phyloP scores from a whole-genome alignment of 2,329 filamentous ascomycete genomes.

The Amauroascus niger region DNA sequence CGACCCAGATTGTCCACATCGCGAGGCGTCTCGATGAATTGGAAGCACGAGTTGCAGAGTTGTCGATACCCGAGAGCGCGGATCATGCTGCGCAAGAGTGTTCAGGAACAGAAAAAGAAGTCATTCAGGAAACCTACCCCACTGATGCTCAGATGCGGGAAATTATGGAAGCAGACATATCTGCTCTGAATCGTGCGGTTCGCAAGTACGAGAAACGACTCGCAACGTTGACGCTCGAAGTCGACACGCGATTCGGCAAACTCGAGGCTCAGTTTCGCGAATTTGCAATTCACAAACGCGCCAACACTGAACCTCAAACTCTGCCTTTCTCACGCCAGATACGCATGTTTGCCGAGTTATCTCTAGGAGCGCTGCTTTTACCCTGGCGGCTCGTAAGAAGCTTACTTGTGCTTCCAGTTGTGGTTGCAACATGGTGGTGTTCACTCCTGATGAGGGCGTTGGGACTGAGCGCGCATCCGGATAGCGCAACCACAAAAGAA shows the following conservation, averaged over 20 bases:
- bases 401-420: not conserved
- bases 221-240: constrained; percentile 62
- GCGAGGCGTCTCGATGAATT: constrained; percentile 58
- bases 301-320: not conserved
- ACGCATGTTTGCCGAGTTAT: constrained; percentile 23
- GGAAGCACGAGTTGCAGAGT: constrained; percentile 46
- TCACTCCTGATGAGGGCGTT: constrained; percentile 68
- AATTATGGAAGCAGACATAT: constrained; percentile 67
- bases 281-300: not conserved
- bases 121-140: constrained; percentile 29
- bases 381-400: not conserved
- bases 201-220: constrained; percentile 85
- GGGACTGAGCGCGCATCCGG: constrained; percentile 28
- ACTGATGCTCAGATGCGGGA: constrained; percentile 32
- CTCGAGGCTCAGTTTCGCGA: constrained; percentile 66
- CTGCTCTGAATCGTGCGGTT: constrained; percentile 79
- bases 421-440: constrained; percentile 24
- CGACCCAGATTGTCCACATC: constrained; percentile 45
- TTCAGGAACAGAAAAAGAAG: constrained; percentile 24
- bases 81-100: constrained; percentile 28
- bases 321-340: not conserved
- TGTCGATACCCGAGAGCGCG: constrained; percentile 26
- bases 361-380: not conserved
- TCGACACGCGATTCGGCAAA: constrained; percentile 61
- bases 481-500: not conserved